Conservation (phyloP, 371 early-diverging fungal species). For the Mucor irregularis region DNA sequence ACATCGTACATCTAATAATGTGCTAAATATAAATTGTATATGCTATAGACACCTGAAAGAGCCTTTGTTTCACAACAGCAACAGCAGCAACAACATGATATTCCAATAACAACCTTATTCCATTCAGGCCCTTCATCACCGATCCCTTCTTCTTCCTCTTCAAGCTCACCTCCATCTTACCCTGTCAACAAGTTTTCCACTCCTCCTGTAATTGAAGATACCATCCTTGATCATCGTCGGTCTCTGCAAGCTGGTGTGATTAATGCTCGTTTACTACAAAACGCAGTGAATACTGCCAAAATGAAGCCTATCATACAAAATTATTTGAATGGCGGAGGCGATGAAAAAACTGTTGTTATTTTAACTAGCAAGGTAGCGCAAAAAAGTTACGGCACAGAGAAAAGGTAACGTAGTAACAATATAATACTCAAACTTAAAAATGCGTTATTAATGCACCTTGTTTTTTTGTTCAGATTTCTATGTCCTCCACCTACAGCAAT, state of each 20-base stretch:
- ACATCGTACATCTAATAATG: background rate
- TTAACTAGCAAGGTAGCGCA: conserved; percentile 80
- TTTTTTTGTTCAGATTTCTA: conserved; percentile 67
- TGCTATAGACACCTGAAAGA: conserved; percentile 4
- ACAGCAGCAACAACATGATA: background rate
- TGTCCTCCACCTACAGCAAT: conserved; percentile 82
- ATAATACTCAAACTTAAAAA: background rate
- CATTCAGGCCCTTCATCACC: conserved; percentile 6
- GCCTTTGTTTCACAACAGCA: background rate
- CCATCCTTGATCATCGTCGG: conserved; percentile 1
- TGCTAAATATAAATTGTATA: background rate
- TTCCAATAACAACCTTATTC: background rate
- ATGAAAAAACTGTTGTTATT: conserved; percentile 67
- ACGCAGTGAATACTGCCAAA: conserved; percentile 19
- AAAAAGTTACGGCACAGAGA: conserved; percentile 82
- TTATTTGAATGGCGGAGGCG: conserved; percentile 30
- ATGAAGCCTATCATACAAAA: conserved; percentile 45
- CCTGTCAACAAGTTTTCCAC: background rate
- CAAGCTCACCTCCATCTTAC: conserved; percentile 6
- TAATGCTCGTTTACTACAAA: conserved; percentile 29
- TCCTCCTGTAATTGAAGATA: background rate
- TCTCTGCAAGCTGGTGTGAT: background rate
- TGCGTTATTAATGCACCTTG: too few species aligned
- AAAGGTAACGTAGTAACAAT: conserved; percentile 37
- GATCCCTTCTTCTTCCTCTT: conserved; percentile 7